These are phyloP conservation scores for Phaffomyces opuntiae DNA, from an alignment of 805 yeast species.

Conservation along the genomic window DNA sequence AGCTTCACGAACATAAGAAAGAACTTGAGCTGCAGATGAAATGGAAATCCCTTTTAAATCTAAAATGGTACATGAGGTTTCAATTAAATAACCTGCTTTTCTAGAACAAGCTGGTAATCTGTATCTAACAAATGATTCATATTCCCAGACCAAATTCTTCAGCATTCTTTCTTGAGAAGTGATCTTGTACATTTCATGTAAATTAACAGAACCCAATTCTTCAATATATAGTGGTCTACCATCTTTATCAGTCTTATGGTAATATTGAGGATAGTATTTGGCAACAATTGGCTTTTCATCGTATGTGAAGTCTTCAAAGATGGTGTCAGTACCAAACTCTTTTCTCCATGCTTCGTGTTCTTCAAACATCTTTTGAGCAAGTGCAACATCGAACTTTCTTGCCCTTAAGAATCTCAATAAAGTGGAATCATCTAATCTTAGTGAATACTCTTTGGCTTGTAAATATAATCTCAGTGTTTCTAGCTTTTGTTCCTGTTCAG, in stretches of 20 bases:
- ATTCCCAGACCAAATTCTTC: conserved; percentile 94
- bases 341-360: conserved; percentile 90
- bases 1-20: conserved; percentile 87
- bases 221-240: conserved; percentile 96
- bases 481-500: conserved; percentile 56
- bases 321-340: conserved; percentile 79
- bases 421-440: conserved; percentile 82
- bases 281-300: conserved; percentile 91
- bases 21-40: conserved; percentile 75
- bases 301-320: conserved; percentile 81
- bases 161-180: conserved; percentile 96
- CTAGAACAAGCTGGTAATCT: conserved; percentile 95
- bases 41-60: conserved; percentile 93
- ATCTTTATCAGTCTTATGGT: conserved; percentile 93
- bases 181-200: conserved; percentile 85
- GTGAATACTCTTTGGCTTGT: conserved; percentile 57
- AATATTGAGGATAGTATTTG: conserved; percentile 88
- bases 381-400: conserved; percentile 80
- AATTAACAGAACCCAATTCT: conserved; percentile 86
- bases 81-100: conserved; percentile 67
- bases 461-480: conserved; percentile 52
- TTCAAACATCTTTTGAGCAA: conserved; percentile 75
- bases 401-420: conserved; percentile 86
- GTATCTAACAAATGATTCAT: conserved; percentile 77
- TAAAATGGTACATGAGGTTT: conserved; percentile 93